A percentile compares a stretch with the other conserved stretches of the same genome.
These are phyloP conservation scores for Brassica nigra DNA, from an alignment of 345 rosid species.

Conservation along the genomic window DNA sequence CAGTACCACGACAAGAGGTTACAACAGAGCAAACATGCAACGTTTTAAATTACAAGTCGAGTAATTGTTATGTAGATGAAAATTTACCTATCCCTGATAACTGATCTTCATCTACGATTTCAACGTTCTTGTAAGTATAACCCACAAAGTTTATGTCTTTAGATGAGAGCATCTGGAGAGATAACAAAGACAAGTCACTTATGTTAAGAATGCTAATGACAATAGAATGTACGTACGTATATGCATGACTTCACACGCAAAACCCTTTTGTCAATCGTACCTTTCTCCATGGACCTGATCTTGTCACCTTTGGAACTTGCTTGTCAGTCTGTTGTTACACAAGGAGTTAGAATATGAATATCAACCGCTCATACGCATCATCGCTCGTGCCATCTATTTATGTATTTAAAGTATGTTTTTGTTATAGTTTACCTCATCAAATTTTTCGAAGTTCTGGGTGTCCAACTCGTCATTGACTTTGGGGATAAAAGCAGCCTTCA, in stretches of 20 bases:
- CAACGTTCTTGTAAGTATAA: constrained; percentile 96
- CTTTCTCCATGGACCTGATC: constrained; percentile 92
- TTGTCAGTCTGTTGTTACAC: constrained; percentile 62
- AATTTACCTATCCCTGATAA: constrained; percentile 85
- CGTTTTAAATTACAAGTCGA: neutral
- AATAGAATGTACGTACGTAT: too few species aligned
- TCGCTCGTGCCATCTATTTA: neutral
- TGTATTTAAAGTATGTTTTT: neutral
- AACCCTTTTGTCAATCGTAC: constrained; percentile 27
- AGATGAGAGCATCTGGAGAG: constrained; percentile 87
- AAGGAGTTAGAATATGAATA: constrained; percentile 25
- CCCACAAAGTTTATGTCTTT: constrained; percentile 97
- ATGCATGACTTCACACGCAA: neutral
- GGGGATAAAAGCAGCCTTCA: constrained; percentile 95
- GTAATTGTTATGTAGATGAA: constrained; percentile 2
- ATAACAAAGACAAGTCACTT: neutral
- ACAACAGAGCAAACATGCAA: neutral
- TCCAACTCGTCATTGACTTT: constrained; percentile 96
- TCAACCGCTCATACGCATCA: constrained; percentile 2
- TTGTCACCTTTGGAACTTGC: constrained; percentile 54
- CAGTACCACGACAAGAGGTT: neutral
- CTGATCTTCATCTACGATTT: constrained; percentile 85
- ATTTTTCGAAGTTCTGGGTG: constrained; percentile 95
- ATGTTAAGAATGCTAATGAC: neutral
- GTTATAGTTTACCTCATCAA: constrained; percentile 73